Evolutionary conservation across 352 stramenopile genomes (phyloP).

Genomic region (Phytophthora pinifolia): DNA sequence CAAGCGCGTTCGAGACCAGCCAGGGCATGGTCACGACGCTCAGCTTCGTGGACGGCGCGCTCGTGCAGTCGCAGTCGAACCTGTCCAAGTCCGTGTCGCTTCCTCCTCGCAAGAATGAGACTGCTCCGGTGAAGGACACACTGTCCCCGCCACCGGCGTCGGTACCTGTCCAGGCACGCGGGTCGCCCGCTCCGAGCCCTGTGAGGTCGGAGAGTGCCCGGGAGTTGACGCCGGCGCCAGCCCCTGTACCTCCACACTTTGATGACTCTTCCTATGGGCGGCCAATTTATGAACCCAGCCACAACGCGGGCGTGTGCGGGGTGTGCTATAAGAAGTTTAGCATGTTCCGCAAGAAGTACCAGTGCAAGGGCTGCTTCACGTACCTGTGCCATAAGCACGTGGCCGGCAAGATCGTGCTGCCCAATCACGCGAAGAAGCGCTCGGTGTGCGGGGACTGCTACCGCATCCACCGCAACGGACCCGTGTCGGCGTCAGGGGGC

Average conservation of each 20-base stretch:
- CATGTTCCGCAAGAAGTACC: constrained; percentile 87
- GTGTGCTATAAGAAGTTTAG: constrained; percentile 88
- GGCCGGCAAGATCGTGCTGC: constrained; percentile 65
- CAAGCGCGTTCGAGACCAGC: constrained; percentile 37
- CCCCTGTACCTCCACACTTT: constrained; percentile 5
- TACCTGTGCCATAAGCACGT: constrained; percentile 83
- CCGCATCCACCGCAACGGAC: constrained; percentile 56
- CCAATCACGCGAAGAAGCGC: constrained; percentile 63
- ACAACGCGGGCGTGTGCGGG: constrained; percentile 65
- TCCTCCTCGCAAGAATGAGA: constrained; percentile 21
- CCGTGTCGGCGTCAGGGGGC: constrained; percentile 36
- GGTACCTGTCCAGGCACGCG: constrained; percentile 7
- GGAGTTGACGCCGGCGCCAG: constrained; percentile 7
- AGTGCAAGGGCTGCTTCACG: constrained; percentile 81
- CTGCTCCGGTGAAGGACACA: constrained; percentile 23
- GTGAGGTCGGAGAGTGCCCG: constrained; percentile 26
- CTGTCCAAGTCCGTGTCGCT: constrained; percentile 26
- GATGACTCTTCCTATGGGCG: constrained; percentile 32
- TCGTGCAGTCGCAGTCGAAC: constrained; percentile 39
- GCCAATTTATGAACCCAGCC: constrained; percentile 44
- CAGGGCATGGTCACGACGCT: constrained; percentile 45
- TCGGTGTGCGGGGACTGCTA: constrained; percentile 81
- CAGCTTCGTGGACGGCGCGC: constrained; percentile 39
- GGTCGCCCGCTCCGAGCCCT: constrained; percentile 10
- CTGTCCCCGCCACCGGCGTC: constrained; percentile 22